Evolutionary conservation across 2,329 filamentous ascomycete genomes (phyloP).

Genomic region (Colletotrichum gigasporum): DNA sequence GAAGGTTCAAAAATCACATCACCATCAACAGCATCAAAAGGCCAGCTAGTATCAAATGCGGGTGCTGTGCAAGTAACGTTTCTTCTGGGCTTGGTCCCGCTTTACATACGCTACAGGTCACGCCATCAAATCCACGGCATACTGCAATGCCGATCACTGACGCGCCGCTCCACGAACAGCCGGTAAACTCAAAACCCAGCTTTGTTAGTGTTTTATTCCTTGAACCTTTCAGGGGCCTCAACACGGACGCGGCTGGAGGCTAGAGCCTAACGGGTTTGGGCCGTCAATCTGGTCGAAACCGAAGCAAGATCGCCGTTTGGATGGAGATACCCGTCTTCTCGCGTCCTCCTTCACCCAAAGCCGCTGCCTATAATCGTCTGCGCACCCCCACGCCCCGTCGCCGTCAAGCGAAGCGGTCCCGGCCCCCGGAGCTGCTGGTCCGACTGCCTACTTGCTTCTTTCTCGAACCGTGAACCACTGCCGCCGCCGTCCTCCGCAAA

Average conservation of each 20-base stretch:
- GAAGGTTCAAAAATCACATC: no score
- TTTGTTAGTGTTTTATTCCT: no score
- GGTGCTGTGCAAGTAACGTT: conserved; percentile 8
- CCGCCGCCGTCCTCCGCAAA: conserved; percentile 4
- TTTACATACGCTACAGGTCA: no score
- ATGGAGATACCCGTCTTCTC: conserved; percentile 14
- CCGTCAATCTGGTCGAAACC: neutral
- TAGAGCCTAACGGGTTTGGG: conserved; percentile 20
- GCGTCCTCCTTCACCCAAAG: neutral
- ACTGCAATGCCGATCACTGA: conserved; percentile 17
- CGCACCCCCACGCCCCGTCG: conserved; percentile 16
- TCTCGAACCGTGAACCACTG: neutral
- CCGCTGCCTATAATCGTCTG: conserved; percentile 8
- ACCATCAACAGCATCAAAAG: neutral
- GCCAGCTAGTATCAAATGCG: no score
- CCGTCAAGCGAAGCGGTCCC: conserved; percentile 1
- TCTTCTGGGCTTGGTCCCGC: conserved; percentile 1
- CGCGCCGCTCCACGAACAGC: conserved; percentile 11
- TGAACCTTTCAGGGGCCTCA: conserved; percentile 19
- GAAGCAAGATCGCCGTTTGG: neutral
- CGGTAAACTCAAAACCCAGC: conserved; percentile 28
- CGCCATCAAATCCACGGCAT: conserved; percentile 11
- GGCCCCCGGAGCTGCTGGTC: neutral
- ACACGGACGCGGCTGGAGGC: neutral
- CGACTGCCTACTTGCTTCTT: conserved; percentile 4